A percentile compares a stretch with the other conserved stretches of the same genome.
Conservation (phyloP, 371 early-diverging fungal genomes). For the Nematocida displodere region DNA sequence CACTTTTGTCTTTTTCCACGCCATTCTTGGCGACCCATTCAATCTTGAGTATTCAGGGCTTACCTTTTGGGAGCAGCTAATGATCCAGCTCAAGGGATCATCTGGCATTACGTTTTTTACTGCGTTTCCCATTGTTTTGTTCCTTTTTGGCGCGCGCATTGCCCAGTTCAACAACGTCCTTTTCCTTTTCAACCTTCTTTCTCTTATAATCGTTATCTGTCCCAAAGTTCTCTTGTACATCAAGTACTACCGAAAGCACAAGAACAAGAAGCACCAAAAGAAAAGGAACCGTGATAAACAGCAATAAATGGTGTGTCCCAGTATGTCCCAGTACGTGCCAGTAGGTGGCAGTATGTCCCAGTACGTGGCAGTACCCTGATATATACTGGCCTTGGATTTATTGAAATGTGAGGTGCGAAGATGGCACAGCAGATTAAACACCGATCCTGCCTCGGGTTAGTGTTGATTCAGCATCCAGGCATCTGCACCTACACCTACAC, state of each 20-base stretch:
- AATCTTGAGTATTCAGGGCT: slow-evolving; percentile 55
- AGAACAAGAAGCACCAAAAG: background rate
- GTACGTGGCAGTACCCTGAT: too few relatives aligned
- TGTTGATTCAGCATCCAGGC: too few relatives aligned
- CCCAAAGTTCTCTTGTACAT: slow-evolving; percentile 57
- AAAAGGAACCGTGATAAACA: background rate
- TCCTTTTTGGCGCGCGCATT: slow-evolving; percentile 56
- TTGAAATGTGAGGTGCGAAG: too few relatives aligned
- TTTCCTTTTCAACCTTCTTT: slow-evolving; percentile 54
- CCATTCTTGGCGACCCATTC: slow-evolving; percentile 66
- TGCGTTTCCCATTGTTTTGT: slow-evolving; percentile 62
- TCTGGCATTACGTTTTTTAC: slow-evolving; percentile 61
- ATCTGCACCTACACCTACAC: background rate
- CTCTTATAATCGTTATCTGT: slow-evolving; percentile 59
- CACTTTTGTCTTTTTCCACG: slow-evolving; percentile 66
- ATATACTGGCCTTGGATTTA: too few relatives aligned
- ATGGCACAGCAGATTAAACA: too few relatives aligned
- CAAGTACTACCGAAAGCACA: slow-evolving; percentile 34
- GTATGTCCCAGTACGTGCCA: too few relatives aligned
- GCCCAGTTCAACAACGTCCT: slow-evolving; percentile 58
- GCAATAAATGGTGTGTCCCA: background rate
- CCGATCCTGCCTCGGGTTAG: too few relatives aligned
- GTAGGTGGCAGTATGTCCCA: too few relatives aligned
- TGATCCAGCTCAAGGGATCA: slow-evolving; percentile 60
- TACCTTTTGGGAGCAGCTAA: slow-evolving; percentile 66